Evolutionary conservation across 2,329 filamentous ascomycete species (phyloP).

Genomic region (Capronia americana): DNA sequence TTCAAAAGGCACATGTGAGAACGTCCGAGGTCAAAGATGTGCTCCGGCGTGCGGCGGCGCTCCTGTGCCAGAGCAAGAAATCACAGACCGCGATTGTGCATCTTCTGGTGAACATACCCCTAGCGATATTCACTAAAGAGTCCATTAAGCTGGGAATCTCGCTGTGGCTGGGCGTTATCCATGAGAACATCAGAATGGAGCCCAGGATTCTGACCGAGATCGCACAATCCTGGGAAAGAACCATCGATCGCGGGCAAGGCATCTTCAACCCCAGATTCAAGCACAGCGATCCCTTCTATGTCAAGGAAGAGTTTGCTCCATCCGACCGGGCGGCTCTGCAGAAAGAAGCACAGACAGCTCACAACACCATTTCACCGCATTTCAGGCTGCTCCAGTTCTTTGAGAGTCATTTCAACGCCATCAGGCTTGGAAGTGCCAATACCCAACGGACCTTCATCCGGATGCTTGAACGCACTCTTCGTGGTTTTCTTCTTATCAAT

Average conservation of each 20-base stretch:
- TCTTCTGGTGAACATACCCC: slow-evolving; percentile 90
- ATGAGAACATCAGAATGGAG: slow-evolving; percentile 90
- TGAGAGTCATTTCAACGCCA: slow-evolving; percentile 92
- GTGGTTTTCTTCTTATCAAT: slow-evolving; percentile 72
- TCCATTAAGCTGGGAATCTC: slow-evolving; percentile 95
- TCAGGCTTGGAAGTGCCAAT: slow-evolving; percentile 81
- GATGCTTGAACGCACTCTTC: slow-evolving; percentile 77
- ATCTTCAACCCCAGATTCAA: slow-evolving; percentile 77
- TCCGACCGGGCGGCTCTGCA: slow-evolving; percentile 78
- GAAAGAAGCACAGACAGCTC: slow-evolving; percentile 77
- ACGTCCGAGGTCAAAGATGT: slow-evolving; percentile 79
- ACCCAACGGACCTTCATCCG: slow-evolving; percentile 82
- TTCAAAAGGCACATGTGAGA: slow-evolving; percentile 71
- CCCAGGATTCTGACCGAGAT: slow-evolving; percentile 85
- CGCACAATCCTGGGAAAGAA: slow-evolving; percentile 87
- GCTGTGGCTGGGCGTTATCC: slow-evolving; percentile 94
- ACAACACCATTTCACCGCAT: slow-evolving; percentile 86
- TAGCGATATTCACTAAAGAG: slow-evolving; percentile 89
- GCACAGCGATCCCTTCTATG: slow-evolving; percentile 85
- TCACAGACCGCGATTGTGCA: slow-evolving; percentile 81
- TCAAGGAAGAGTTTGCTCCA: slow-evolving; percentile 90
- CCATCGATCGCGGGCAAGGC: slow-evolving; percentile 76
- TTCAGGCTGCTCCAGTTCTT: slow-evolving; percentile 86
- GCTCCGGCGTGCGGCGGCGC: slow-evolving; percentile 80
- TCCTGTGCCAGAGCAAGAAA: slow-evolving; percentile 78